Percentiles rank a stretch among this genome's conserved stretches.
Conservation (phyloP, 2,329 filamentous ascomycete species). For the Colletotrichum aenigma region DNA sequence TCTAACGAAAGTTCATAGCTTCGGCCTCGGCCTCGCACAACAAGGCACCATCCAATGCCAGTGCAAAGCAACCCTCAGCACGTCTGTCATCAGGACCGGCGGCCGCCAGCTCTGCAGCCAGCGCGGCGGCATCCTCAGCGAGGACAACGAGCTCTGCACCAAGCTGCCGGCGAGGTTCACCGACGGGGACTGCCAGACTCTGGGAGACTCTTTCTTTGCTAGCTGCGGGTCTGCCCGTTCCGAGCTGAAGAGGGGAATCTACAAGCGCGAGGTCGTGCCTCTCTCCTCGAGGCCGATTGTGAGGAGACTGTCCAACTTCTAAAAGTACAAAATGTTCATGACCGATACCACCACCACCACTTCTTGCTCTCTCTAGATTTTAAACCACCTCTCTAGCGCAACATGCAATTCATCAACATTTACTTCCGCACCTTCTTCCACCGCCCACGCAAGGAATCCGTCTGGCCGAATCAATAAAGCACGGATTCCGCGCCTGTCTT, state of each 20-base stretch:
- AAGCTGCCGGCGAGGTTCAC: neutral
- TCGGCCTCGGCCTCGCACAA: constrained; percentile 8
- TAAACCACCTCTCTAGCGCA: neutral
- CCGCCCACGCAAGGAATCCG: constrained; percentile 34
- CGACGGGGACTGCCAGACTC: constrained; percentile 4
- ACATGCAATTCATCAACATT: constrained; percentile 19
- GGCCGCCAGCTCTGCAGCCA: constrained; percentile 1
- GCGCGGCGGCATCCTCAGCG: constrained; percentile 2
- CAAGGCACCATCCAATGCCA: constrained; percentile 11
- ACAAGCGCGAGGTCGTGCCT: constrained; percentile 12
- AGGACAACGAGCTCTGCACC: constrained; percentile 11
- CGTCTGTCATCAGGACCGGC: neutral
- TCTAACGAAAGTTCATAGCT: neutral
- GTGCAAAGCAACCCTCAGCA: neutral
- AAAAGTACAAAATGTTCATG: neutral
- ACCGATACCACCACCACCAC: neutral
- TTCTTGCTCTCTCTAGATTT: neutral
- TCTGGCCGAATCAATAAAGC: constrained; percentile 34
- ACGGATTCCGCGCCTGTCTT: constrained; percentile 26
- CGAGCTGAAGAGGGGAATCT: constrained; percentile 9
- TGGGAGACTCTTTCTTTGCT: constrained; percentile 11
- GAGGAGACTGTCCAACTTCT: neutral
- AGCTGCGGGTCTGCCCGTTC: constrained; percentile 12
- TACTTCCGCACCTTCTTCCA: constrained; percentile 21
- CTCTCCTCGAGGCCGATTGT: neutral